Evolutionary conservation across 768 basidiomycete species (phyloP).

Genomic region (Sporobolomyces pararoseus): DNA sequence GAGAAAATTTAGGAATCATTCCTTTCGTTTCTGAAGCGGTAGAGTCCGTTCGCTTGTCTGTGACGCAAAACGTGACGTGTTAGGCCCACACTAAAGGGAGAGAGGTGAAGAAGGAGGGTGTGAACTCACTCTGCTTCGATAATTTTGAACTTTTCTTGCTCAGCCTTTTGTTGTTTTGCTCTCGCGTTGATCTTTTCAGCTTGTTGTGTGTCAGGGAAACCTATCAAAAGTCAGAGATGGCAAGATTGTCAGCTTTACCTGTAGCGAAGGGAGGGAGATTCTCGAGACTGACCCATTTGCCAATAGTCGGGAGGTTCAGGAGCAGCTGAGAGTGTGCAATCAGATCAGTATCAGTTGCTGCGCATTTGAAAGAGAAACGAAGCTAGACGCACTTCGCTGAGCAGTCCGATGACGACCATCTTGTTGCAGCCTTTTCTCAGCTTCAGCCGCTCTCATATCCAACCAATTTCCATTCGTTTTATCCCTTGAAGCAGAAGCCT

Average conservation of each 20-base stretch:
- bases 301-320: conserved; percentile 82
- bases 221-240: conserved; percentile 58
- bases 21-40: conserved; percentile 6
- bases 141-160: conserved; percentile 56
- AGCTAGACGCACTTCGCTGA: conserved; percentile 38
- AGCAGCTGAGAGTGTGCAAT: conserved; percentile 65
- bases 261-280: too few species aligned
- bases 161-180: conserved; percentile 68
- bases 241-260: too few species aligned
- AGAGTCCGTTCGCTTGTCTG: conserved; percentile 13
- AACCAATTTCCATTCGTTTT: not conserved
- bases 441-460: conserved; percentile 66
- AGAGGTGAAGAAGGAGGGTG: not conserved
- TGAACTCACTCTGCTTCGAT: conserved; percentile 57
- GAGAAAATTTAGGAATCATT: not conserved
- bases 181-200: conserved; percentile 67
- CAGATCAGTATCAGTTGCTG: conserved; percentile 53
- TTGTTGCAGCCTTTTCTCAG: conserved; percentile 57
- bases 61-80: not conserved
- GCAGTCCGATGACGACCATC: conserved; percentile 15
- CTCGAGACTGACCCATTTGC: conserved; percentile 34
- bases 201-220: conserved; percentile 82
- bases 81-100: not conserved
- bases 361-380: not conserved
- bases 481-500: not conserved